A percentile compares a stretch with the other conserved stretches of the same genome.
These are phyloP conservation scores for Ochetophila trinervis DNA, from an alignment of 306 rosid species.

Conservation along the genomic window DNA sequence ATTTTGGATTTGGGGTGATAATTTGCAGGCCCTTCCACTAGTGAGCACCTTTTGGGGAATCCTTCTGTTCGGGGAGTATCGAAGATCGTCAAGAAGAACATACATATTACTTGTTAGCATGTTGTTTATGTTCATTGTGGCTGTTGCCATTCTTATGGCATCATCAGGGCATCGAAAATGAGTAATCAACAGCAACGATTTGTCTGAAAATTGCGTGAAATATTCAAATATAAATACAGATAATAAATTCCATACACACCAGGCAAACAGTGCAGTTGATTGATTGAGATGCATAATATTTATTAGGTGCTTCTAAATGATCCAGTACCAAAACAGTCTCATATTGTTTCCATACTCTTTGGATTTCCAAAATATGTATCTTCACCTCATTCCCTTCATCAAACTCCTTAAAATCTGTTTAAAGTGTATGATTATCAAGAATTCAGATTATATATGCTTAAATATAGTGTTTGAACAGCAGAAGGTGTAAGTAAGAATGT, in stretches of 20 bases:
- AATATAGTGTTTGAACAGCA: too few species aligned
- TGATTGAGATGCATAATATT: not conserved
- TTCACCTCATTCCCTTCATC: too few species aligned
- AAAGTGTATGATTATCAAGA: too few species aligned
- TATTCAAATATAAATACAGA: not conserved
- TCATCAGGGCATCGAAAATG: conserved; percentile 76
- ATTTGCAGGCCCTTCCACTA: conserved; percentile 78
- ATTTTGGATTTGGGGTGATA: too few species aligned
- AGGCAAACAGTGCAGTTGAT: not conserved
- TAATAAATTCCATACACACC: not conserved
- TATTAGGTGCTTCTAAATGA: not conserved
- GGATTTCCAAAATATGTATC: too few species aligned
- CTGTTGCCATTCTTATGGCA: conserved; percentile 72
- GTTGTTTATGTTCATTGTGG: conserved; percentile 73
- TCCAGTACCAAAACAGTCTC: too few species aligned
- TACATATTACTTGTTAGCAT: conserved; percentile 52
- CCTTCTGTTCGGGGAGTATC: conserved; percentile 72
- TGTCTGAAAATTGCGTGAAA: not conserved
- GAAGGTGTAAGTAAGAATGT: too few species aligned
- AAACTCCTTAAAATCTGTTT: too few species aligned
- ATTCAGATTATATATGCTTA: too few species aligned
- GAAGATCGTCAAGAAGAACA: conserved; percentile 74
- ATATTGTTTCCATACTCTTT: too few species aligned
- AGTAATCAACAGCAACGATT: not conserved
- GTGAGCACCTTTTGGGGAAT: conserved; percentile 93